These are phyloP conservation scores for Periconia macrospinosa DNA, from an alignment of 2,329 filamentous ascomycete genomes.

Conservation along the genomic window DNA sequence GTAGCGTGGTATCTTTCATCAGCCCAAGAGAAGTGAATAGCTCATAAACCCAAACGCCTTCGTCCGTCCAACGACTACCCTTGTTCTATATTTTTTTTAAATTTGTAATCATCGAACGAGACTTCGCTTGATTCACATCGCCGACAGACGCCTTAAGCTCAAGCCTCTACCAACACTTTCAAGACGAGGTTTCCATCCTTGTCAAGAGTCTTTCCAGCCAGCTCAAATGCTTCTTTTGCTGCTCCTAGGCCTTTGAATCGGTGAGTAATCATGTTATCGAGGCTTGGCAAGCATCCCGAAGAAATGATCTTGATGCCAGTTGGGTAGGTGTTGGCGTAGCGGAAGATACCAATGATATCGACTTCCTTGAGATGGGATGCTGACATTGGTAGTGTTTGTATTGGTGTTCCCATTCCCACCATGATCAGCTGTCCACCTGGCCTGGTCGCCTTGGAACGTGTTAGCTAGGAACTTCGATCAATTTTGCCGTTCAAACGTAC, in stretches of 20 bases:
- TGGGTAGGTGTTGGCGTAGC: constrained; percentile 59
- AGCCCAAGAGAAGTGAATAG: neutral
- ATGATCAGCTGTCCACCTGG: constrained; percentile 57
- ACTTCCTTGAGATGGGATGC: constrained; percentile 59
- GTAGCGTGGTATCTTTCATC: neutral
- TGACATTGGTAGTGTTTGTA: constrained; percentile 57
- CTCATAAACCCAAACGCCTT: neutral
- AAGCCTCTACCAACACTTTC: constrained; percentile 50
- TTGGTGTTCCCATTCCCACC: constrained; percentile 60
- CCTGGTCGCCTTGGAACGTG: constrained; percentile 39
- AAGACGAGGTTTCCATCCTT: constrained; percentile 56
- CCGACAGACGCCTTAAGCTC: constrained; percentile 15
- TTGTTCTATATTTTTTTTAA: neutral
- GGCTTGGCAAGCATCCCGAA: constrained; percentile 52
- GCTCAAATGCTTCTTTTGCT: constrained; percentile 54
- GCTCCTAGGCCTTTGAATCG: constrained; percentile 50
- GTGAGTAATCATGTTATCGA: constrained; percentile 59
- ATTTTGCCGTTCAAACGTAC: constrained; percentile 27
- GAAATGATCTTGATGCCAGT: constrained; percentile 57
- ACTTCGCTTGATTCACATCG: neutral
- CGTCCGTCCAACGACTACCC: neutral
- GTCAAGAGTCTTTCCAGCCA: constrained; percentile 55
- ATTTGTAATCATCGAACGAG: neutral
- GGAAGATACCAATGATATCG: constrained; percentile 60
- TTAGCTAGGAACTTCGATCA: constrained; percentile 9